These are phyloP conservation scores for Pichia manshurica DNA, from an alignment of 805 yeast genomes.

Conservation along the genomic window DNA sequence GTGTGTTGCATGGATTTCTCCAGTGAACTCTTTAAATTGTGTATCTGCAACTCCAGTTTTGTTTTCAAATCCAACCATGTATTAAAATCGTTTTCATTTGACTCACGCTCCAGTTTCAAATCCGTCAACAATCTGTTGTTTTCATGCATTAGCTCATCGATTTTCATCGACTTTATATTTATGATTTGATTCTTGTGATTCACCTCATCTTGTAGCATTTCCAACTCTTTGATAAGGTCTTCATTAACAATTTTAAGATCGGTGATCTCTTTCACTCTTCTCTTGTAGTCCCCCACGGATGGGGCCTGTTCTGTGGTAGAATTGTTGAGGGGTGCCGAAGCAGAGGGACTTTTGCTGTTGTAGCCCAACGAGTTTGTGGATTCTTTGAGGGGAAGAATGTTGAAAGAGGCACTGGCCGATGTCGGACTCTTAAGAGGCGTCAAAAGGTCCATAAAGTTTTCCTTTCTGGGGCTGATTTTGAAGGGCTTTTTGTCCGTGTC, in stretches of 20 bases:
- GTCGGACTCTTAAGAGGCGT: constrained; percentile 3
- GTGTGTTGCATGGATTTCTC: no score
- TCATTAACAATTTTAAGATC: constrained; percentile 28
- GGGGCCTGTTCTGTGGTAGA: not conserved
- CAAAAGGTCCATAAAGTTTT: not conserved
- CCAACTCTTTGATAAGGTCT: constrained; percentile 31
- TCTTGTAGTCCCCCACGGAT: constrained; percentile 15
- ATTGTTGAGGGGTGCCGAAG: not conserved
- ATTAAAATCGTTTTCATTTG: constrained; percentile 27
- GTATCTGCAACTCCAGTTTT: constrained; percentile 25
- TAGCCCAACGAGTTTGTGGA: not conserved
- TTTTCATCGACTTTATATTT: constrained; percentile 19
- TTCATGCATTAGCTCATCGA: constrained; percentile 27
- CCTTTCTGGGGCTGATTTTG: constrained; percentile 5
- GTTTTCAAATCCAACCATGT: constrained; percentile 26
- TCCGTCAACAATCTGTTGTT: constrained; percentile 21
- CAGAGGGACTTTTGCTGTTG: not conserved
- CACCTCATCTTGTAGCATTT: constrained; percentile 32
- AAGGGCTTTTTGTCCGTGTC: not conserved
- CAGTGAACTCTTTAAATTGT: constrained; percentile 1
- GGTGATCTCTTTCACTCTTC: constrained; percentile 26
- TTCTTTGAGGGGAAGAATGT: not conserved
- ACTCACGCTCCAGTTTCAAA: constrained; percentile 26
- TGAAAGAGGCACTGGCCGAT: not conserved
- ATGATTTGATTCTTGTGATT: constrained; percentile 25